Conservation (phyloP, 225 moss, liverwort and hornwort genomes). For the Marchantia paleacea region DNA sequence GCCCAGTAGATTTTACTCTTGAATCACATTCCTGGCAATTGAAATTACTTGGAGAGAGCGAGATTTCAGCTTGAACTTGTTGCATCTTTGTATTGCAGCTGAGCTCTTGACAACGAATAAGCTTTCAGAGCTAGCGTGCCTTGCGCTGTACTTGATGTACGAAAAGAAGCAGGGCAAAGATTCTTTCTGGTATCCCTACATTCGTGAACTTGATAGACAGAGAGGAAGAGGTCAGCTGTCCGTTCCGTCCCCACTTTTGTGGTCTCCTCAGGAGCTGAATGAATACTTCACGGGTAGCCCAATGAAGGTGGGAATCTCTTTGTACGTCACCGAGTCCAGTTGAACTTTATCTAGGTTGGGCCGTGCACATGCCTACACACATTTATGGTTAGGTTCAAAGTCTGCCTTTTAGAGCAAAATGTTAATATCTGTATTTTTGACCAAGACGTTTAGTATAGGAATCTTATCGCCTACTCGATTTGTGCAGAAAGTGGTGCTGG, state of each 20-base stretch:
- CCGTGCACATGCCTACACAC: no score
- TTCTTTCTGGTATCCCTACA: conserved; percentile 99
- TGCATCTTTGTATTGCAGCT: conserved; percentile 46
- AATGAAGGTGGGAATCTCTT: conserved; percentile 63
- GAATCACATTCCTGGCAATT: no score
- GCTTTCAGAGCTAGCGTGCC: conserved; percentile 97
- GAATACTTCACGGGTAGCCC: conserved; percentile 89
- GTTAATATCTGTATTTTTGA: background rate
- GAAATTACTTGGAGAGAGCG: no score
- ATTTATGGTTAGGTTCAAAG: no score
- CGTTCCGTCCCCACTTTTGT: conserved; percentile 93
- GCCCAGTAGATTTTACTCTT: no score
- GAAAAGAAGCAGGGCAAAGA: conserved; percentile 97
- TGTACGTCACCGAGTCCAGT: background rate
- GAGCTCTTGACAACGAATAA: conserved; percentile 97
- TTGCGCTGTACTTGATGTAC: conserved; percentile 98
- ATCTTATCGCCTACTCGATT: background rate
- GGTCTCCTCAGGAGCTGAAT: conserved; percentile 88
- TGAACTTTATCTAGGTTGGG: background rate
- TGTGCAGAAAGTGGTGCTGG: conserved; percentile 77
- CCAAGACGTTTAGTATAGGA: no score
- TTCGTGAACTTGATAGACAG: conserved; percentile 98
- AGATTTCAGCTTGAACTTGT: no score
- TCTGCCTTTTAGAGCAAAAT: background rate
- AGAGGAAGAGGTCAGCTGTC: conserved; percentile 95